These are phyloP conservation scores for Stagonosporopsis cucurbitacearum DNA, from an alignment of 2,329 filamentous ascomycete species.

Conservation along the genomic window DNA sequence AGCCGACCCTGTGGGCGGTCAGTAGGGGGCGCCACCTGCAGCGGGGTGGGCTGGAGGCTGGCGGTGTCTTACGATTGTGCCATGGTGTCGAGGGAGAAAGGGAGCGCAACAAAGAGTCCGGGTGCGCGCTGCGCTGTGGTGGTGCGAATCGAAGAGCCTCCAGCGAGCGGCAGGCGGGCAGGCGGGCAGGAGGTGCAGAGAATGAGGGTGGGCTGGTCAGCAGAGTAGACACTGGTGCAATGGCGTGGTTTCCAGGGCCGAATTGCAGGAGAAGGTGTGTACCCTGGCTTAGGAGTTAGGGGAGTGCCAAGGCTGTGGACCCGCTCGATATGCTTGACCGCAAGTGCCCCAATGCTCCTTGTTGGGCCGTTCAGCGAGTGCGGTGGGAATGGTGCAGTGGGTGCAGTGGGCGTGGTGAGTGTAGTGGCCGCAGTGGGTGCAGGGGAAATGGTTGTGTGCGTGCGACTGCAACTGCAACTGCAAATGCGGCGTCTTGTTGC, in stretches of 20 bases:
- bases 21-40: constrained; percentile 24
- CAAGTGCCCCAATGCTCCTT: constrained; percentile 3
- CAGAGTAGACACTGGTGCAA: constrained; percentile 8
- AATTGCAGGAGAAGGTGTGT: constrained; percentile 20
- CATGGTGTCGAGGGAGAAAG: constrained; percentile 32
- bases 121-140: constrained; percentile 20
- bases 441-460: not conserved
- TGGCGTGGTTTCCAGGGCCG: constrained; percentile 15
- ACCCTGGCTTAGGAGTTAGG: constrained; percentile 18
- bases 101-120: constrained; percentile 10
- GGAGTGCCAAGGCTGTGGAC: constrained; percentile 15
- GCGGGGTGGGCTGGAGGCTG: not conserved
- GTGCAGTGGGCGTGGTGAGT: not conserved
- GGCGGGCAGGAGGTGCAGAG: constrained; percentile 9
- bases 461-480: not conserved
- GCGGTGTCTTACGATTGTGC: constrained; percentile 42
- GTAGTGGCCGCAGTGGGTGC: not conserved
- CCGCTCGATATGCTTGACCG: constrained; percentile 19
- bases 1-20: constrained; percentile 41
- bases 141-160: constrained; percentile 4
- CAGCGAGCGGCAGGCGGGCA: constrained; percentile 8
- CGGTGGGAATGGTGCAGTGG: not conserved
- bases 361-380: not conserved
- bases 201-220: not conserved
- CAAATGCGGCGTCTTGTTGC: constrained; percentile 4